Evolutionary conservation across 2,329 filamentous ascomycete species (phyloP).

Genomic region (Clonostachys solani): DNA sequence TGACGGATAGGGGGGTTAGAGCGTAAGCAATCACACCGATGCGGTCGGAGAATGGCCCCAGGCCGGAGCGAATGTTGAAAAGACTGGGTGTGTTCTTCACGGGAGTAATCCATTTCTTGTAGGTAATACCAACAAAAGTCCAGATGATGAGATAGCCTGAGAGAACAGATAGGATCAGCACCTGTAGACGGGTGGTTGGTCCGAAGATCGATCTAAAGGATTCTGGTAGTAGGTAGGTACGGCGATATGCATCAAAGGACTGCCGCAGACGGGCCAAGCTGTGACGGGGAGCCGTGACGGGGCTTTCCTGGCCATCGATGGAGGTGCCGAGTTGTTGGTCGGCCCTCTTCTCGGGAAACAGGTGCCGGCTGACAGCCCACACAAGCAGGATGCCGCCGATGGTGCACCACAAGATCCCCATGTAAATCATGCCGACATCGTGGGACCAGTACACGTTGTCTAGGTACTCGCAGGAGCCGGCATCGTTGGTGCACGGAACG

Average conservation of each 20-base stretch:
- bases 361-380: conserved; percentile 26
- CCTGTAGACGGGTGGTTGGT: conserved; percentile 63
- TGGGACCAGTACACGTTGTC: conserved; percentile 46
- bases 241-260: conserved; percentile 32
- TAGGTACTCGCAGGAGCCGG: conserved; percentile 44
- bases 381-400: conserved; percentile 35
- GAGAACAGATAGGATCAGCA: conserved; percentile 55
- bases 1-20: conserved; percentile 64
- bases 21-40: conserved; percentile 70
- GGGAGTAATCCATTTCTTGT: conserved; percentile 67
- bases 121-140: conserved; percentile 65
- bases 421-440: conserved; percentile 44
- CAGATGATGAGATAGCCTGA: conserved; percentile 62
- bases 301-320: conserved; percentile 3
- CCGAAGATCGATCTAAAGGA: conserved; percentile 56
- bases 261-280: conserved; percentile 19
- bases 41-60: conserved; percentile 67
- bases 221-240: conserved; percentile 58
- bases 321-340: conserved; percentile 11
- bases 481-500: conserved; percentile 38
- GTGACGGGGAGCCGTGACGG: conserved; percentile 2
- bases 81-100: conserved; percentile 49
- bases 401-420: conserved; percentile 43
- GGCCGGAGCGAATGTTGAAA: conserved; percentile 59
- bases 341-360: conserved; percentile 2